A percentile compares a stretch with the other conserved stretches of the same genome.
Evolutionary conservation across 139 green algal genomes (phyloP).

Genomic region (Monoraphidium neglectum): DNA sequence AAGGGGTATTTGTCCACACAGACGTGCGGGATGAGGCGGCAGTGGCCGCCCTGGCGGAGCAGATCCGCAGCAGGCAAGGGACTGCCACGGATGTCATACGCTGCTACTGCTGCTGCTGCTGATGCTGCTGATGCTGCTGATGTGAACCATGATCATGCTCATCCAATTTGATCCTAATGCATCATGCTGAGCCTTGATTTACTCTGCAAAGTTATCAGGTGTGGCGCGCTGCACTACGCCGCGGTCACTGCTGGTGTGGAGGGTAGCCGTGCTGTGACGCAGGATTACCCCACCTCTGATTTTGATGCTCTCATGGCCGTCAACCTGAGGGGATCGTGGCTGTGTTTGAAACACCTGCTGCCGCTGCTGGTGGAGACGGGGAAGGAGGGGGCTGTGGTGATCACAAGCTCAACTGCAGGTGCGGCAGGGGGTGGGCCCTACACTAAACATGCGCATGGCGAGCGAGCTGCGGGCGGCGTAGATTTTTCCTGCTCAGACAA

Average conservation of each 20-base stretch:
- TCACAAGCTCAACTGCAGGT: too few species aligned
- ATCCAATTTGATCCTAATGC: not conserved
- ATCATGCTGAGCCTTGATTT: too few species aligned
- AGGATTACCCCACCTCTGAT: conserved; percentile 12
- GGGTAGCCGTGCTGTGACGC: not conserved
- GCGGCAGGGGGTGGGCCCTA: too few species aligned
- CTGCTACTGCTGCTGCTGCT: conserved; percentile 1
- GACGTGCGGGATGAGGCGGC: conserved; percentile 8
- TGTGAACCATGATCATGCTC: not conserved
- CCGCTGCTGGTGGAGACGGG: conserved; percentile 11
- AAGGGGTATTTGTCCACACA: not conserved
- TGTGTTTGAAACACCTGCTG: conserved; percentile 19
- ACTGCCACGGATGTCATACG: not conserved
- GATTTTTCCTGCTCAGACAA: too few species aligned
- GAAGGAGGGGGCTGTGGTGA: too few species aligned
- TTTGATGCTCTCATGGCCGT: conserved; percentile 12
- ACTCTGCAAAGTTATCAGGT: not conserved
- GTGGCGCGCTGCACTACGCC: conserved; percentile 8
- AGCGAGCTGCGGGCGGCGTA: too few species aligned
- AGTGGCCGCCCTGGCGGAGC: conserved; percentile 18
- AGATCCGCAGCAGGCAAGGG: not conserved
- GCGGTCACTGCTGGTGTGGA: conserved; percentile 16
- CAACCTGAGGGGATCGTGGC: conserved; percentile 10
- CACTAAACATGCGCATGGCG: too few species aligned
- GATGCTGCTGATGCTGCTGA: conserved; percentile 2